Evolutionary conservation across 163 green algal species (phyloP).

Genomic region (Prototheca cutis): DNA sequence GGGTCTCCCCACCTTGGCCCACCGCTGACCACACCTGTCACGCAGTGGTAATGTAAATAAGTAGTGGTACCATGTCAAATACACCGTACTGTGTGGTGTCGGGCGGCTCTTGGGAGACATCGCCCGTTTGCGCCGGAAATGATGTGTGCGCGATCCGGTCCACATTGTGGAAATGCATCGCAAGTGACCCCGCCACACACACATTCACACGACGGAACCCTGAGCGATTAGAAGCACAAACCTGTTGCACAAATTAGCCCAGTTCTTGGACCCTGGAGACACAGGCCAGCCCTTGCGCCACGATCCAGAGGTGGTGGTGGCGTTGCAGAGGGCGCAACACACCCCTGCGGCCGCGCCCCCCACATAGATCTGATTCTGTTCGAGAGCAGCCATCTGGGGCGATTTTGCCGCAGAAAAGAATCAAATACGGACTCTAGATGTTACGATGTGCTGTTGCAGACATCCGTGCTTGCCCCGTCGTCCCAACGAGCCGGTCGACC

Average conservation of each 20-base stretch:
- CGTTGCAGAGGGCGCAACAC: background rate
- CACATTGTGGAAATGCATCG: no score
- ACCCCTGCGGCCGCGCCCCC: background rate
- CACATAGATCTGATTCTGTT: background rate
- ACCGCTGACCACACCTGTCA: conserved; percentile 4
- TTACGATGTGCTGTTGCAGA: background rate
- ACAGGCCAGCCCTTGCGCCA: conserved; percentile 5
- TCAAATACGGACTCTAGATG: no score
- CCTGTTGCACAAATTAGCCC: conserved; percentile 7
- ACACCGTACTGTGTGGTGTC: no score
- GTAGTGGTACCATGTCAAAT: no score
- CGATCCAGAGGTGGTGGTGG: background rate
- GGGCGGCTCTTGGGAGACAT: no score
- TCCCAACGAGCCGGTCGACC: no score
- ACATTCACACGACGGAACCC: no score
- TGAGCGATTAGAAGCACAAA: background rate
- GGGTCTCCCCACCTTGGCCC: conserved; percentile 1
- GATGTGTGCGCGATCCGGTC: no score
- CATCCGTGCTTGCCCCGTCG: no score
- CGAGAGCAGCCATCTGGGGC: background rate
- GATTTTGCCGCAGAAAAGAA: no score
- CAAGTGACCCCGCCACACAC: no score
- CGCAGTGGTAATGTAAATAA: background rate
- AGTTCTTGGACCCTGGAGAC: background rate
- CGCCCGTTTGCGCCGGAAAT: no score